Percentiles rank a stretch among this genome's conserved stretches.
Evolutionary conservation across 2,329 filamentous ascomycete genomes (phyloP).

Genomic region (Fusarium humuli): DNA sequence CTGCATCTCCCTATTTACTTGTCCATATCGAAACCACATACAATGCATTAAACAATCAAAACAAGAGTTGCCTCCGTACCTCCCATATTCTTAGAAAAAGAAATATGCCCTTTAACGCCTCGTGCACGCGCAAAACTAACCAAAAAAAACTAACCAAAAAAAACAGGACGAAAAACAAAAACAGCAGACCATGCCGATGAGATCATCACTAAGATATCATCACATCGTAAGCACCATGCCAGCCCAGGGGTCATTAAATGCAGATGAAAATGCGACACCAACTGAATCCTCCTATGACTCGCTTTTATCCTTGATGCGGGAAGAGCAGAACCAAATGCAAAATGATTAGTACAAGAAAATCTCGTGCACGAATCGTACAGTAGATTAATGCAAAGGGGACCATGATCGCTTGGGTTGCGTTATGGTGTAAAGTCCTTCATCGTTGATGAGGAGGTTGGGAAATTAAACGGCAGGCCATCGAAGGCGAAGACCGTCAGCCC

Average conservation of each 20-base stretch:
- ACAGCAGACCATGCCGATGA: conserved; percentile 19
- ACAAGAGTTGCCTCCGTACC: conserved; percentile 26
- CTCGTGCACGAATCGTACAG: conserved; percentile 21
- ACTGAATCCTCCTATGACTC: conserved; percentile 4
- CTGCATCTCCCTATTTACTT: conserved; percentile 34
- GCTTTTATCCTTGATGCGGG: conserved; percentile 4
- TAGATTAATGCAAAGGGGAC: neutral
- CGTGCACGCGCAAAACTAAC: conserved; percentile 22
- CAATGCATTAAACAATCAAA: conserved; percentile 19
- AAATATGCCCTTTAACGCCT: conserved; percentile 28
- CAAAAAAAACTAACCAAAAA: conserved; percentile 18
- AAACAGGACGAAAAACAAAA: conserved; percentile 2
- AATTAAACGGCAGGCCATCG: conserved; percentile 68
- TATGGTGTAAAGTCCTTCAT: neutral
- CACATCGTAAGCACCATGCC: conserved; percentile 35
- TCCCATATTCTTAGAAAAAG: conserved; percentile 20
- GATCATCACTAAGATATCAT: conserved; percentile 39
- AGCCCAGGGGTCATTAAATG: conserved; percentile 7
- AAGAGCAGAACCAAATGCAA: conserved; percentile 24
- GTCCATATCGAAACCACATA: conserved; percentile 1
- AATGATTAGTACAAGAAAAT: conserved; percentile 20
- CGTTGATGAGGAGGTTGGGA: neutral
- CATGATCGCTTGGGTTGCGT: neutral
- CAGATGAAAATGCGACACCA: conserved; percentile 17
- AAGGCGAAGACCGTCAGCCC: conserved; percentile 84